These are phyloP conservation scores for Leishmania major DNA, from an alignment of 208 protist species.

Conservation along the genomic window DNA sequence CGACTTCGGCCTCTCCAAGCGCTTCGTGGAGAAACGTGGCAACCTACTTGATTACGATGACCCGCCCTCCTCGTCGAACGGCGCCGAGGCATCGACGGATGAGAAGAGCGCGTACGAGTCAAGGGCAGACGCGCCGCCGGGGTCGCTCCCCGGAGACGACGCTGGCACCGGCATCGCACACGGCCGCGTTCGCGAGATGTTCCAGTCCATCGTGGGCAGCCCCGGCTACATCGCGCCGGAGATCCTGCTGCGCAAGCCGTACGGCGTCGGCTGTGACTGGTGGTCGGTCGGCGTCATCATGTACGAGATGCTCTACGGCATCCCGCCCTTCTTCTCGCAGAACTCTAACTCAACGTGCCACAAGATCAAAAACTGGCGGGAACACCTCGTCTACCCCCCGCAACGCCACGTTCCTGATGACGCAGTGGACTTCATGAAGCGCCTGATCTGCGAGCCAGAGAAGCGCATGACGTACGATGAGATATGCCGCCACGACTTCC, in stretches of 20 bases:
- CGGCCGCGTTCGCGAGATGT: constrained; percentile 55
- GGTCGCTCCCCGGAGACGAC: background rate
- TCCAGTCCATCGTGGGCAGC: constrained; percentile 95
- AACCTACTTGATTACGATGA: constrained; percentile 70
- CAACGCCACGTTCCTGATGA: constrained; percentile 82
- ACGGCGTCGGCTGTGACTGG: constrained; percentile 97
- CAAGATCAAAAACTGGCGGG: constrained; percentile 95
- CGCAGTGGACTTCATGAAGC: constrained; percentile 92
- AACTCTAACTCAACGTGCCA: constrained; percentile 91
- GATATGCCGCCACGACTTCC: constrained; percentile 87
- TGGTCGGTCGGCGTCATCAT: constrained; percentile 98
- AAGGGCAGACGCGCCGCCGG: constrained; percentile 4
- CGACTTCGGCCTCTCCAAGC: constrained; percentile 97
- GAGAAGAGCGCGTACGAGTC: constrained; percentile 14
- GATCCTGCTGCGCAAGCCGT: constrained; percentile 93
- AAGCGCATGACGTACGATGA: constrained; percentile 79
- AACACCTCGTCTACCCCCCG: constrained; percentile 89
- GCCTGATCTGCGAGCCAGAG: constrained; percentile 86
- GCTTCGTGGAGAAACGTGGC: constrained; percentile 67
- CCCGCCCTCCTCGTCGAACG: constrained; percentile 19
- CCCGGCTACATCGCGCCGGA: constrained; percentile 98
- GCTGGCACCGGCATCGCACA: constrained; percentile 23
- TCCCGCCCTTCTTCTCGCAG: constrained; percentile 95
- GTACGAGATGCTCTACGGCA: constrained; percentile 97
- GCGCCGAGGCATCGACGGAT: constrained; percentile 6